Evolutionary conservation across 176 grass and related monocot genomes (phyloP).

Genomic region (Lolium rigidum): DNA sequence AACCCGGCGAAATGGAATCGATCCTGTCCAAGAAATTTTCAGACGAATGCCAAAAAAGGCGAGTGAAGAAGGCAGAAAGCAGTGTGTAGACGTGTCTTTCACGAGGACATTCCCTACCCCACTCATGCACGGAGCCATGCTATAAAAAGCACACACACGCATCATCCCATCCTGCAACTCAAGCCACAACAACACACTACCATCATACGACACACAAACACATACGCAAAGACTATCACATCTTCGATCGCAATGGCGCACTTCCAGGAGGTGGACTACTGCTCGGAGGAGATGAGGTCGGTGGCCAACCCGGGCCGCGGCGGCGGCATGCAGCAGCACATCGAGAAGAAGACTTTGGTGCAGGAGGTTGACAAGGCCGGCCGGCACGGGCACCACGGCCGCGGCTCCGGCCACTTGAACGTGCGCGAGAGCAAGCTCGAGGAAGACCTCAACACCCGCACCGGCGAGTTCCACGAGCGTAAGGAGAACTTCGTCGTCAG

Average conservation of each 20-base stretch:
- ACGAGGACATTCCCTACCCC: slow-evolving; percentile 22
- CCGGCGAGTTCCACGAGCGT: slow-evolving; percentile 61
- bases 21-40: not conserved
- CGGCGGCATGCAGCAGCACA: slow-evolving; percentile 33
- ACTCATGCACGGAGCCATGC: slow-evolving; percentile 6
- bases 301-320: slow-evolving; percentile 19
- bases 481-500: slow-evolving; percentile 44
- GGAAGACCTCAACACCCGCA: slow-evolving; percentile 53
- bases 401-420: slow-evolving; percentile 35
- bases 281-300: slow-evolving; percentile 57
- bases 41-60: not conserved
- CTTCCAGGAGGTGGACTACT: slow-evolving; percentile 49
- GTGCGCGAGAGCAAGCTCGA: slow-evolving; percentile 48
- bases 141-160: slow-evolving; percentile 36
- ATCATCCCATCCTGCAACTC: not conserved
- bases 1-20: not conserved
- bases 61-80: slow-evolving; percentile 3
- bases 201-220: not conserved
- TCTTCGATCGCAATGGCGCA: slow-evolving; percentile 40
- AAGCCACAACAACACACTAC: not conserved
- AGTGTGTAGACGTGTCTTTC: not conserved
- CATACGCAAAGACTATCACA: not conserved
- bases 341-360: slow-evolving; percentile 49
- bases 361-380: slow-evolving; percentile 47
- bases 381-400: not conserved